phyloP scores from a whole-genome alignment of 202 grass and related monocot species.

The Dendrocalamus latiflorus region DNA sequence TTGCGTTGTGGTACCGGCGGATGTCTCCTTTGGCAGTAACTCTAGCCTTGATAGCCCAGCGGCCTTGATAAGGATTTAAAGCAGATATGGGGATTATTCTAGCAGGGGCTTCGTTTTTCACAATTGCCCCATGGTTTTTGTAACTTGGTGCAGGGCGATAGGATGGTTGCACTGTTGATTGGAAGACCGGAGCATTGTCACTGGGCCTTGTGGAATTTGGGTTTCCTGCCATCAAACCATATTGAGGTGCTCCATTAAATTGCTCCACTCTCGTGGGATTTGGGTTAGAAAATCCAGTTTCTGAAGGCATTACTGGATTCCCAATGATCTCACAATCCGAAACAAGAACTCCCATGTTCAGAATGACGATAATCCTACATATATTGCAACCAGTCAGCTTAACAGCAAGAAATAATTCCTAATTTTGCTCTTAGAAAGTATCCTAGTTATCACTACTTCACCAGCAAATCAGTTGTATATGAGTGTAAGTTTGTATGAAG shows the following conservation, averaged over 20 bases:
- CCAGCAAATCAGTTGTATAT: not conserved
- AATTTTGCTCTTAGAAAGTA: not conserved
- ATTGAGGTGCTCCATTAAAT: slow-evolving; percentile 35
- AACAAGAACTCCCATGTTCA: slow-evolving; percentile 70
- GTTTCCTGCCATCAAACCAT: slow-evolving; percentile 30
- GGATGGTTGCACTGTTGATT: slow-evolving; percentile 58
- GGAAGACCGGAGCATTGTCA: slow-evolving; percentile 48
- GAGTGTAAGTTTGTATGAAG: too few species aligned
- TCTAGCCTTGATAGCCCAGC: too few species aligned
- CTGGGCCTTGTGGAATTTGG: slow-evolving; percentile 19
- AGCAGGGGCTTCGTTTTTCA: slow-evolving; percentile 90
- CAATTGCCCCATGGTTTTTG: slow-evolving; percentile 70
- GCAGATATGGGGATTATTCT: slow-evolving; percentile 75
- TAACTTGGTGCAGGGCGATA: slow-evolving; percentile 78
- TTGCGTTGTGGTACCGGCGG: too few species aligned
- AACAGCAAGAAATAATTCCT: not conserved
- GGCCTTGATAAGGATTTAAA: too few species aligned
- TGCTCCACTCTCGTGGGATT: slow-evolving; percentile 26
- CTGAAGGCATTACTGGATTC: slow-evolving; percentile 36
- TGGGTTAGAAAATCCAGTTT: slow-evolving; percentile 26
- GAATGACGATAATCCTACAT: slow-evolving; percentile 68
- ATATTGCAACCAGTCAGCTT: slow-evolving; percentile 28
- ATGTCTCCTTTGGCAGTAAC: too few species aligned
- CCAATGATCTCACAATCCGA: slow-evolving; percentile 58
- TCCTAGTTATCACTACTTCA: not conserved